phyloP scores from a whole-genome alignment of 129 eudicot species.

The Pittosporum tobira region DNA sequence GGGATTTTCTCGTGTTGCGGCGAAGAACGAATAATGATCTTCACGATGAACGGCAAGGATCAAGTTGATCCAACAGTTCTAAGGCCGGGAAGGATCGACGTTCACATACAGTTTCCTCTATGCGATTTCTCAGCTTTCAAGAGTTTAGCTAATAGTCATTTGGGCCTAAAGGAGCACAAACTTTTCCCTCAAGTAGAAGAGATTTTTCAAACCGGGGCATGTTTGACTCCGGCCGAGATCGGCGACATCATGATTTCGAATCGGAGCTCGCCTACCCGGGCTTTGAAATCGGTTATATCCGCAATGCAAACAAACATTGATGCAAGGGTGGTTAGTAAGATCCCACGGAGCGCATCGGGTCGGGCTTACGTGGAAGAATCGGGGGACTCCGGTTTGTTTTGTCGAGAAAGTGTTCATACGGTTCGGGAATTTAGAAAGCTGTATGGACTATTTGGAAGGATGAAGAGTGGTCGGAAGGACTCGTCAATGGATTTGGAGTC shows the following conservation, averaged over 20 bases:
- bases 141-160: conserved; percentile 53
- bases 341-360: conserved; percentile 30
- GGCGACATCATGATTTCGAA: conserved; percentile 77
- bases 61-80: conserved; percentile 50
- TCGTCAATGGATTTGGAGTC: conserved; percentile 31
- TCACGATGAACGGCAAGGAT: conserved; percentile 58
- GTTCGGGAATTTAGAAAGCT: conserved; percentile 38
- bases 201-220: conserved; percentile 61
- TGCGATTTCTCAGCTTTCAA: conserved; percentile 74
- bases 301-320: conserved; percentile 36
- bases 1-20: conserved; percentile 69
- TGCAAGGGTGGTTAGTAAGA: conserved; percentile 7
- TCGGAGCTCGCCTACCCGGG: conserved; percentile 67
- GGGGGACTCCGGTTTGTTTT: conserved; percentile 26
- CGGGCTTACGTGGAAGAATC: conserved; percentile 30
- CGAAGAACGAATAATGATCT: conserved; percentile 84
- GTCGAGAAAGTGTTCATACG: conserved; percentile 23
- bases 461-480: conserved; percentile 31
- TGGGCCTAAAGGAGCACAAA: conserved; percentile 78
- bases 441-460: conserved; percentile 36
- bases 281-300: conserved; percentile 47
- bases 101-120: conserved; percentile 60
- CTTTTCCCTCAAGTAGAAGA: conserved; percentile 81
- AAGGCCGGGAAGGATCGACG: conserved; percentile 80
- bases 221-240: conserved; percentile 73